Evolutionary conservation across 2,329 filamentous ascomycete species (phyloP), one percentile per base, ranked within the genome.

Genomic region (Nemania sp.): DNA sequence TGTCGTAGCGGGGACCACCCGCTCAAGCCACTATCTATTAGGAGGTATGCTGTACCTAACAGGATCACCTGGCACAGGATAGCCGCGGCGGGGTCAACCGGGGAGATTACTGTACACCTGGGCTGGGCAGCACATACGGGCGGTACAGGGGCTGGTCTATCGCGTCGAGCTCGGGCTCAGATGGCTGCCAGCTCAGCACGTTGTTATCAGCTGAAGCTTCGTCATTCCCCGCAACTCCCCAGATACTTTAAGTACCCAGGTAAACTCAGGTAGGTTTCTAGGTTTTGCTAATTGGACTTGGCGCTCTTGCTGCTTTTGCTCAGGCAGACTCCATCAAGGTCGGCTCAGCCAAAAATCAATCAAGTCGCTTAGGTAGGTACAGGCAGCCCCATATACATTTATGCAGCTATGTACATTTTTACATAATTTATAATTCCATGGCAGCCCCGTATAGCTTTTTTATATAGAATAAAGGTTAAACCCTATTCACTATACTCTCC

Each of bases 21-120:
- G 22, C 13, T n/a, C 26, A 26, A 60, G 62, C 62, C 62, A 49
- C 49, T 64, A n/a, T n/a, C n/a, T n/a, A n/a, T n/a, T n/a, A n/a
- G n/a, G n/a, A n/a, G n/a, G n/a, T n/a, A n/a, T n/a, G n/a, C n/a
- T n/a, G n/a, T n/a, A n/a, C n/a, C 11, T 11, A 11, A 41, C 15
- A 13, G 8, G 8, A 20, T 45, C 2, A 45, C 41, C 15, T 45
- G 29, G 29, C 29, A 45, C 41, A 45, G 41, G 7, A 45, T 45
- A 60, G 29, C 45, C 35, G 29, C 22, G 35, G 57, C 11, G 57
- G 57, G 57, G 45, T 18, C n/a, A 13, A 13, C 26, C 45, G 41
- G 41, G 41, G 41, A 11, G 32, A 41, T 45, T 45, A 45, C 15
- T n/a, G 20, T 41, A 47, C 38, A n/a, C n/a, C n/a, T n/a, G n/a